phyloP scores from a whole-genome alignment of 768 basidiomycete genomes.

The Hygrophorus russula region DNA sequence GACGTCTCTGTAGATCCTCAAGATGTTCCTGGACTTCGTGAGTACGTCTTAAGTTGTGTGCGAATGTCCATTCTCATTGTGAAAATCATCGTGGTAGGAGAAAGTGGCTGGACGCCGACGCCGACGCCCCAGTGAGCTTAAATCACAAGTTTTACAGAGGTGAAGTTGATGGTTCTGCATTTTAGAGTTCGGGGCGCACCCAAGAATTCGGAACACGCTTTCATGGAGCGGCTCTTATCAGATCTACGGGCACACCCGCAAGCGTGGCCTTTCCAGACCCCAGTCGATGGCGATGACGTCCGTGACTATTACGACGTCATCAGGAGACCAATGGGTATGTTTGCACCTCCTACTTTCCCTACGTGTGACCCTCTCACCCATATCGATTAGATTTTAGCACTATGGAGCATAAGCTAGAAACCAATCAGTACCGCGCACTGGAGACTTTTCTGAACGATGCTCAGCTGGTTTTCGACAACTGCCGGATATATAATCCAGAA shows the following conservation, averaged over 20 bases:
- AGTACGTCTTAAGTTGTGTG: slow-evolving; percentile 16
- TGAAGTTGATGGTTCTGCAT: not conserved
- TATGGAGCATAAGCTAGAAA: slow-evolving; percentile 85
- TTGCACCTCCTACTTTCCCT: not conserved
- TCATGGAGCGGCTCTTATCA: slow-evolving; percentile 68
- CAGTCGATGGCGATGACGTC: slow-evolving; percentile 74
- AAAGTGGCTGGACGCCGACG: slow-evolving; percentile 86
- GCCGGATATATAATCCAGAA: slow-evolving; percentile 79
- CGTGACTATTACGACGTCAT: slow-evolving; percentile 86
- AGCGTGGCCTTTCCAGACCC: slow-evolving; percentile 81
- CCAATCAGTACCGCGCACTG: slow-evolving; percentile 69
- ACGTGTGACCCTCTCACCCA: not conserved
- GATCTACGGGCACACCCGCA: slow-evolving; percentile 69
- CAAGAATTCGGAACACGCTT: slow-evolving; percentile 44
- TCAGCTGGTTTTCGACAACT: slow-evolving; percentile 82
- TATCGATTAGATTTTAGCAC: slow-evolving; percentile 62
- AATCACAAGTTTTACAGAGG: not conserved
- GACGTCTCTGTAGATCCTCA: slow-evolving; percentile 52
- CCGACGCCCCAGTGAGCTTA: slow-evolving; percentile 59
- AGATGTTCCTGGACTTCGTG: slow-evolving; percentile 83
- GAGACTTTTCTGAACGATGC: slow-evolving; percentile 72
- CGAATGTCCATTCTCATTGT: slow-evolving; percentile 5
- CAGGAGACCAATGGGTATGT: slow-evolving; percentile 85
- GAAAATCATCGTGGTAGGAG: slow-evolving; percentile 36
- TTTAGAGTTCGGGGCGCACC: slow-evolving; percentile 24